Conservation (phyloP, 176 grass and related monocot species). For the Ampelocalamus luodianensis region DNA sequence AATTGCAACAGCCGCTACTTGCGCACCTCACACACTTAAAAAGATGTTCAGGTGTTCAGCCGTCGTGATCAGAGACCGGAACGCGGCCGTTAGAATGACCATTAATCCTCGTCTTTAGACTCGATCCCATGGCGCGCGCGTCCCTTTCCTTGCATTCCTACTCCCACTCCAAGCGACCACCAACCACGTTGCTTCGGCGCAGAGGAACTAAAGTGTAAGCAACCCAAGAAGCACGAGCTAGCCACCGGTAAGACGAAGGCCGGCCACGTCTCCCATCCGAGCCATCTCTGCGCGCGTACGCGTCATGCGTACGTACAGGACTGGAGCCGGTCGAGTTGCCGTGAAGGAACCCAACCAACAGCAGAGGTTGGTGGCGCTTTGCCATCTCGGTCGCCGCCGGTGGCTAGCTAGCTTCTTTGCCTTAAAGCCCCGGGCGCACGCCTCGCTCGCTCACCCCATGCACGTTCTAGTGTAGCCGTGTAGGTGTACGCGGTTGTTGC, state of each 20-base stretch:
- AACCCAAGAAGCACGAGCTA: not conserved
- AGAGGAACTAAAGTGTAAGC: constrained; percentile 53
- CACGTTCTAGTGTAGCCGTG: not conserved
- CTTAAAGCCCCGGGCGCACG: constrained; percentile 34
- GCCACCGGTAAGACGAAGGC: not conserved
- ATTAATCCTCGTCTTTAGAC: constrained; percentile 26
- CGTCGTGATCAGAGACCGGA: constrained; percentile 46
- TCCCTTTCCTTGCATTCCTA: constrained; percentile 35
- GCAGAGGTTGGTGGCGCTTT: constrained; percentile 49
- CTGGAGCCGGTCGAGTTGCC: not conserved
- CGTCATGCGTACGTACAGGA: constrained; percentile 7
- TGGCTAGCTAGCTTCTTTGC: constrained; percentile 1
- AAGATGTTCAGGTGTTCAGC: constrained; percentile 3
- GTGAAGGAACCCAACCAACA: constrained; percentile 37
- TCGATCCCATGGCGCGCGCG: constrained; percentile 16
- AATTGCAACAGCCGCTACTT: not conserved
- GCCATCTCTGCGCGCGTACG: constrained; percentile 24
- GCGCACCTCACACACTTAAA: not conserved
- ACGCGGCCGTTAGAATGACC: constrained; percentile 47
- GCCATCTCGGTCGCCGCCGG: constrained; percentile 49
- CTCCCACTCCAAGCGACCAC: constrained; percentile 65
- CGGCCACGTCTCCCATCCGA: not conserved
- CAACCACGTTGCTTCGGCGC: constrained; percentile 84
- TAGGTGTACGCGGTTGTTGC: not conserved
- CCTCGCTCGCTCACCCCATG: not conserved